phyloP scores from a whole-genome alignment of 129 eudicot species.

The Smallanthus sonchifolius region DNA sequence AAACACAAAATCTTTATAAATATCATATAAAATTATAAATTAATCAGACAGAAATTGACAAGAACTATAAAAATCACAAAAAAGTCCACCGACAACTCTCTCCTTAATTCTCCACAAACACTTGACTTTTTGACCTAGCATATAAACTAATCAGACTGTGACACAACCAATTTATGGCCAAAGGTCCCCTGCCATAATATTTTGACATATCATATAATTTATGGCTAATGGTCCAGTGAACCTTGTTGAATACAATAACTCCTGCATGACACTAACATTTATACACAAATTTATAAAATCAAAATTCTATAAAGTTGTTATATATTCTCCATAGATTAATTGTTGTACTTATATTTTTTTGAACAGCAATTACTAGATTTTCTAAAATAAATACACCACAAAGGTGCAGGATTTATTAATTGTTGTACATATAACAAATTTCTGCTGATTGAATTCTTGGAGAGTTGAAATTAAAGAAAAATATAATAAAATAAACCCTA shows the following conservation, averaged over 20 bases:
- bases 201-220: neutral
- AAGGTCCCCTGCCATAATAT: conserved; percentile 1
- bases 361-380: too few relatives aligned
- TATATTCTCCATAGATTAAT: conserved; percentile 1
- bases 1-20: neutral
- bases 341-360: too few relatives aligned
- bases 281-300: neutral
- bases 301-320: neutral
- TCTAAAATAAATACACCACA: too few relatives aligned
- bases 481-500: neutral
- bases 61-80: neutral
- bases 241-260: conserved; percentile 6
- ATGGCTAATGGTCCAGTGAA: conserved; percentile 4
- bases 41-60: neutral
- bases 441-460: neutral
- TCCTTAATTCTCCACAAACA: neutral
- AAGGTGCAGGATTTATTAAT: too few relatives aligned
- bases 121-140: neutral
- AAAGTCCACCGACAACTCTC: neutral
- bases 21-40: neutral
- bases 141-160: neutral
- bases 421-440: neutral
- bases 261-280: neutral
- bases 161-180: conserved; percentile 7
- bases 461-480: neutral